phyloP scores from a whole-genome alignment of 2,329 filamentous ascomycete species.

The Chaetomium sp. region DNA sequence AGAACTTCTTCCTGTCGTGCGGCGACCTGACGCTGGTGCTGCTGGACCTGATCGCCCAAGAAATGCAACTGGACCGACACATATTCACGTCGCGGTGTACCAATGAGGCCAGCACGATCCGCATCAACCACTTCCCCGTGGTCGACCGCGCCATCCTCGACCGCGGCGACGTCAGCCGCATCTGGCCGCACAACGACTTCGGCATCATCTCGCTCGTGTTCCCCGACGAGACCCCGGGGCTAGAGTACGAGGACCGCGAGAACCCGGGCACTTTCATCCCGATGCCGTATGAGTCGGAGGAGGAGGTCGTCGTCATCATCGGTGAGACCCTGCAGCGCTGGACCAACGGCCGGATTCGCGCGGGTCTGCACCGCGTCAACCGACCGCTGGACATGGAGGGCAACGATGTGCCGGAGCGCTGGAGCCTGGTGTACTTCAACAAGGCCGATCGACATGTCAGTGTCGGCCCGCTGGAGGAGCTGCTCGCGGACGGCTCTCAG shows the following conservation, averaged over 20 bases:
- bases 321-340: not conserved
- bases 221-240: not conserved
- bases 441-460: not conserved
- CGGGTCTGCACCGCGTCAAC: not conserved
- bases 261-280: not conserved
- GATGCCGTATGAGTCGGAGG: not conserved
- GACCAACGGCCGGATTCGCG: not conserved
- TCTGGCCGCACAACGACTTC: not conserved
- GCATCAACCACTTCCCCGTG: not conserved
- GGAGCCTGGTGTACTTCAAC: not conserved
- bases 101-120: not conserved
- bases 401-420: not conserved
- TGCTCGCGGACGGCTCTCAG: not conserved
- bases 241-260: not conserved
- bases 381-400: not conserved
- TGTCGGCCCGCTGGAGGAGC: not conserved
- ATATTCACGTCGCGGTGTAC: not conserved
- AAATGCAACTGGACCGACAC: not conserved
- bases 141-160: not conserved
- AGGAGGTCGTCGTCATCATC: not conserved
- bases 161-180: not conserved
- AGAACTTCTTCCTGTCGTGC: not conserved
- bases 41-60: not conserved
- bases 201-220: not conserved
- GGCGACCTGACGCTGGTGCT: not conserved